Evolutionary conservation across 2,329 filamentous ascomycete genomes (phyloP).

Genomic region (Pyricularia pennisetigena): DNA sequence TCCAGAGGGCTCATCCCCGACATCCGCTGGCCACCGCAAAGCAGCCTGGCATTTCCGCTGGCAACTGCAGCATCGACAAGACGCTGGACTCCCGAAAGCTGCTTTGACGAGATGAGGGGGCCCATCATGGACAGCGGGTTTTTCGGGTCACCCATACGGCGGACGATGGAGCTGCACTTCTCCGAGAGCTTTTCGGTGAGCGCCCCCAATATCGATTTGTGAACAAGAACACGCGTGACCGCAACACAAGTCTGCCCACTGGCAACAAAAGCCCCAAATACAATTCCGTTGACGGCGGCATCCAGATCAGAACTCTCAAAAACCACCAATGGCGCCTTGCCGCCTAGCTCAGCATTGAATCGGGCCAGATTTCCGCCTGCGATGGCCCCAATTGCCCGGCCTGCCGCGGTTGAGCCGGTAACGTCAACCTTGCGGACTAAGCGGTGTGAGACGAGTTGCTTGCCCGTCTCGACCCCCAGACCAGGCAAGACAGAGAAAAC

Average conservation of each 20-base stretch:
- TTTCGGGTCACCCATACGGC: constrained; percentile 45
- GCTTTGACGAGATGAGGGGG: constrained; percentile 47
- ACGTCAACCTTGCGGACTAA: constrained; percentile 59
- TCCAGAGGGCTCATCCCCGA: constrained; percentile 36
- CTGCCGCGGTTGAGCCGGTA: constrained; percentile 64
- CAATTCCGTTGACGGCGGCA: constrained; percentile 59
- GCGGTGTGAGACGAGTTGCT: constrained; percentile 40
- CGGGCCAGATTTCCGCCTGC: constrained; percentile 58
- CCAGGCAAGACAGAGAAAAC: constrained; percentile 56
- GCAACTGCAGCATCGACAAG: constrained; percentile 56
- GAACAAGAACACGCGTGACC: constrained; percentile 65
- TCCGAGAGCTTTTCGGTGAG: constrained; percentile 54
- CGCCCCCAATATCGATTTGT: constrained; percentile 54
- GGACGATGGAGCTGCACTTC: constrained; percentile 46
- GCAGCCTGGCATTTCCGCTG: constrained; percentile 24
- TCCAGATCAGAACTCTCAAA: constrained; percentile 56
- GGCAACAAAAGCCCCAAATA: constrained; percentile 46
- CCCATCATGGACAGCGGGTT: constrained; percentile 54
- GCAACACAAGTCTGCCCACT: constrained; percentile 54
- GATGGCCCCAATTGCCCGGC: constrained; percentile 56
- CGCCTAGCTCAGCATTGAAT: constrained; percentile 62
- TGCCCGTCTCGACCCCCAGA: constrained; percentile 39
- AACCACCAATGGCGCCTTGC: constrained; percentile 61
- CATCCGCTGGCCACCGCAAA: constrained; percentile 38
- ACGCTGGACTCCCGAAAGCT: constrained; percentile 57